A percentile compares a stretch with the other conserved stretches of the same genome.
Conservation (phyloP, 2,329 filamentous ascomycete genomes). For the Periconia digitata region DNA sequence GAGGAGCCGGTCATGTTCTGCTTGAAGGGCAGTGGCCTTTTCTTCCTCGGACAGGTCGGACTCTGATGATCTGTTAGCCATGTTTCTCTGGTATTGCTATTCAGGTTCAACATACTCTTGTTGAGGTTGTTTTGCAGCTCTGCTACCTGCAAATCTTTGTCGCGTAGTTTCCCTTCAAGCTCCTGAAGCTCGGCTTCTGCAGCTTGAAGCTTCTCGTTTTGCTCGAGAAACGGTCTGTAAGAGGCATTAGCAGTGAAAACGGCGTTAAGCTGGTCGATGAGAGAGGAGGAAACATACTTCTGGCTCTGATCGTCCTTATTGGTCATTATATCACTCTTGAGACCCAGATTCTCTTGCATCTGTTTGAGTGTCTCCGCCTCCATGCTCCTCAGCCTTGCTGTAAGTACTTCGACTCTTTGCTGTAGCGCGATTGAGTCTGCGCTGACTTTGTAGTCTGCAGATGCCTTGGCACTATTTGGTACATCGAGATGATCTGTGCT, state of each 20-base stretch:
- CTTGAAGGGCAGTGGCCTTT: conserved; percentile 31
- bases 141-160: conserved; percentile 39
- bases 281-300: conserved; percentile 16
- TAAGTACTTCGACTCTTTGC: conserved; percentile 44
- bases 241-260: background rate
- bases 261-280: background rate
- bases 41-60: conserved; percentile 33
- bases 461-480: conserved; percentile 14
- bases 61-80: conserved; percentile 16
- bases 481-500: conserved; percentile 27
- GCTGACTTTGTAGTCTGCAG: conserved; percentile 26
- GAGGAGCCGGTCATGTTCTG: conserved; percentile 39
- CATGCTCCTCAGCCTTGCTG: conserved; percentile 37
- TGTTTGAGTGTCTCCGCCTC: conserved; percentile 46
- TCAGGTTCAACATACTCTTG: conserved; percentile 26
- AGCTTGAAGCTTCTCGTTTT: conserved; percentile 41
- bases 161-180: conserved; percentile 34
- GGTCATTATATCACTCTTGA: conserved; percentile 41
- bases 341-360: conserved; percentile 44
- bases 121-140: conserved; percentile 41
- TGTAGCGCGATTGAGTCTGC: conserved; percentile 42
- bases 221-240: conserved; percentile 39
- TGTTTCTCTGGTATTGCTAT: background rate
- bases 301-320: conserved; percentile 39
- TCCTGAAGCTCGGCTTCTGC: conserved; percentile 39